phyloP scores from a whole-genome alignment of 345 rosid genomes.

The Adansonia digitata region DNA sequence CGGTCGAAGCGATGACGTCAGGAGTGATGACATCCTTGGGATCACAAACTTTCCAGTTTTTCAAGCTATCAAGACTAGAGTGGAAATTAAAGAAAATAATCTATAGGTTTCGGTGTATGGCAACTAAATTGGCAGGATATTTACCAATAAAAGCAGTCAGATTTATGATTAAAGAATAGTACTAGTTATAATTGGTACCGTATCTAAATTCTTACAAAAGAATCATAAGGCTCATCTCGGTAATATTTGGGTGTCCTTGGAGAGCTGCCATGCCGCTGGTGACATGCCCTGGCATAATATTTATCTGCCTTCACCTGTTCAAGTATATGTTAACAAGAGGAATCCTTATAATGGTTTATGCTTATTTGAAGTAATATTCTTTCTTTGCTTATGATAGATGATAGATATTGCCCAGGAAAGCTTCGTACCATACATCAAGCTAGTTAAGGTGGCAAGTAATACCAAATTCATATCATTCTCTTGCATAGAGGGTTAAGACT shows the following conservation, averaged over 20 bases:
- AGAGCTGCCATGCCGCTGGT: conserved; percentile 38
- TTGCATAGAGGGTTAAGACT: not conserved
- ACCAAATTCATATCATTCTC: not conserved
- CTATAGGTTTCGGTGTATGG: no score
- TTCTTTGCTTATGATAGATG: not conserved
- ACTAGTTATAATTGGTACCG: no score
- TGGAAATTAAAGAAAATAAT: not conserved
- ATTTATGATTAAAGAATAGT: no score
- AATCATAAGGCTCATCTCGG: conserved; percentile 51
- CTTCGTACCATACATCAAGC: not conserved
- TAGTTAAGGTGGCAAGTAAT: not conserved
- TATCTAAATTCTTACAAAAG: conserved; percentile 55
- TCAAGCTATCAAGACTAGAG: not conserved
- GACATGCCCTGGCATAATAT: conserved; percentile 32
- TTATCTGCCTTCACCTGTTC: conserved; percentile 76
- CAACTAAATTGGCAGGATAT: no score
- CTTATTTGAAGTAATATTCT: no score
- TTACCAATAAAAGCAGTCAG: no score
- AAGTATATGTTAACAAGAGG: conserved; percentile 10
- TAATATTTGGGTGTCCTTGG: conserved; percentile 48
- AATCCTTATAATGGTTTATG: not conserved
- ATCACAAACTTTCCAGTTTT: no score
- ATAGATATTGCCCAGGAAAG: not conserved
- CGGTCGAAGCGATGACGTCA: not conserved
- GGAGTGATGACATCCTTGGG: no score